phyloP scores from a whole-genome alignment of 2,329 filamentous ascomycete genomes.

The Arthrocladium fulminans region DNA sequence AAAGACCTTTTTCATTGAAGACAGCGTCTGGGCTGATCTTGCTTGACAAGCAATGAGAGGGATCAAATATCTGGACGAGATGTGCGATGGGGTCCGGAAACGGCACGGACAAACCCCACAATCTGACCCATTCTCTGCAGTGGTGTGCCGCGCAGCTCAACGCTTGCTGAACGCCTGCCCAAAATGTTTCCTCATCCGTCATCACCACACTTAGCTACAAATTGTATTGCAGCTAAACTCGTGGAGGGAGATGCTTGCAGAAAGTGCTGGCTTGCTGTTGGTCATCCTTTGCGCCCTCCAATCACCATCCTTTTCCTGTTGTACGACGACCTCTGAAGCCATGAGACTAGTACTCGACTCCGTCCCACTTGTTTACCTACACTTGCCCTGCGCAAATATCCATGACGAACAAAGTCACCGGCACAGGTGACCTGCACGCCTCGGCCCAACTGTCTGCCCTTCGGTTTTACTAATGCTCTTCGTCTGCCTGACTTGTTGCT shows the following conservation, averaged over 20 bases:
- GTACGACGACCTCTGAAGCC: not conserved
- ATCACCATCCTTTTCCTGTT: not conserved
- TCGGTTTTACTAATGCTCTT: slow-evolving; percentile 6
- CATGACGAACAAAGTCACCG: slow-evolving; percentile 7
- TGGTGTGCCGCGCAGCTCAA: not conserved
- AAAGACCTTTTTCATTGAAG: not conserved
- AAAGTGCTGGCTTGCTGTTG: slow-evolving; percentile 1
- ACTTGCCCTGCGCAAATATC: slow-evolving; percentile 2
- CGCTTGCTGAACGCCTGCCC: not conserved
- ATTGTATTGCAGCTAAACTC: not conserved
- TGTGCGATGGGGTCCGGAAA: not conserved
- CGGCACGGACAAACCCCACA: not conserved
- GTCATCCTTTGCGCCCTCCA: not conserved
- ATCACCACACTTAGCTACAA: not conserved
- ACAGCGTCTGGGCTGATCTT: not conserved
- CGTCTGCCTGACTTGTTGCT: not conserved
- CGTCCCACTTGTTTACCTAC: not conserved
- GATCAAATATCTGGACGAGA: not conserved
- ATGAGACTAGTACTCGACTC: not conserved
- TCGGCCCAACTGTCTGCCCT: slow-evolving; percentile 5
- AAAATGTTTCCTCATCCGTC: not conserved
- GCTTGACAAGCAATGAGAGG: not conserved
- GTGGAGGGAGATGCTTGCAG: not conserved
- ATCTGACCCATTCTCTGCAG: not conserved
- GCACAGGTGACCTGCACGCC: slow-evolving; percentile 1